A percentile compares a stretch with the other conserved stretches of the same genome.
Conservation (phyloP, 768 basidiomycete species). For the Clitopilus hobsonii region DNA sequence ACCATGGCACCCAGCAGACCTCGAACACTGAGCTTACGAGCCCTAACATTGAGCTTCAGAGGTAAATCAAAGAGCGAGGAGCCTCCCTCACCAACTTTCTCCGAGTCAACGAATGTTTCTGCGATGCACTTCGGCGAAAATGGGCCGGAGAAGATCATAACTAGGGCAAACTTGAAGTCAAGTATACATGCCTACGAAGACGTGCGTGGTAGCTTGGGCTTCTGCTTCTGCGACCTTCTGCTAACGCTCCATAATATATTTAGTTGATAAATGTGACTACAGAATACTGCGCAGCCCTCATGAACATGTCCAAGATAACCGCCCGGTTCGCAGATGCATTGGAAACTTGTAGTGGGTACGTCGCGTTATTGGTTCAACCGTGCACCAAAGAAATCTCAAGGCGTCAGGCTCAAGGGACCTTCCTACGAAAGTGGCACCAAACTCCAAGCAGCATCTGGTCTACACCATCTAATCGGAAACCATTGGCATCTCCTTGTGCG, state of each 20-base stretch:
- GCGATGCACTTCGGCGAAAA: conserved; percentile 70
- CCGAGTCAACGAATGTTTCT: conserved; percentile 75
- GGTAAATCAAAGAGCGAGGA: conserved; percentile 40
- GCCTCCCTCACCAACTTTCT: conserved; percentile 82
- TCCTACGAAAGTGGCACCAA: conserved; percentile 77
- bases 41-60: conserved; percentile 37
- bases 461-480: conserved; percentile 89
- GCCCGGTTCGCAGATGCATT: conserved; percentile 84
- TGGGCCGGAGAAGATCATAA: conserved; percentile 80
- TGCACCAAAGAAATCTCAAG: conserved; percentile 1
- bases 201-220: conserved; percentile 36
- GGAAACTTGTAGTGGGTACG: conserved; percentile 79
- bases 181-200: conserved; percentile 80
- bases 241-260: conserved; percentile 1
- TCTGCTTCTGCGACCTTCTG: too few species aligned
- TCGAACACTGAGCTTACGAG: conserved; percentile 52
- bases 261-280: conserved; percentile 76
- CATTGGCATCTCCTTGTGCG: conserved; percentile 88
- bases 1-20: conserved; percentile 46
- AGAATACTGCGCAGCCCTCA: conserved; percentile 74
- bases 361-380: conserved; percentile 6
- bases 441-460: conserved; percentile 79
- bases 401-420: conserved; percentile 66
- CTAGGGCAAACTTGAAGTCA: conserved; percentile 69
- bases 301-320: conserved; percentile 78